These are phyloP conservation scores for Thelephora terrestris DNA, from an alignment of 1,284 basidiomycete genomes.

Conservation along the genomic window DNA sequence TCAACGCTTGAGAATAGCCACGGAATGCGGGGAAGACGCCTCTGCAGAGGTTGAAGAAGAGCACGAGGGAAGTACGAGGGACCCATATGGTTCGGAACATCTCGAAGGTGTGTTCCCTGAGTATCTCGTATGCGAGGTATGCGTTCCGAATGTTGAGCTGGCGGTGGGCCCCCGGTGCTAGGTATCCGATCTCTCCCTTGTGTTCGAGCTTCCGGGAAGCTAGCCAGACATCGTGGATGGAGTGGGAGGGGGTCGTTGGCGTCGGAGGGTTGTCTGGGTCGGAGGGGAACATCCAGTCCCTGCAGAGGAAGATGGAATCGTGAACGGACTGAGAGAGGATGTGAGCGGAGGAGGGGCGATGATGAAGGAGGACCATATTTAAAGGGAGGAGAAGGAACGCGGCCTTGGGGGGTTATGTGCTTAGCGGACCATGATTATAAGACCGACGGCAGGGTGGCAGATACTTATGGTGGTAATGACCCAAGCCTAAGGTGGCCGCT, in stretches of 20 bases:
- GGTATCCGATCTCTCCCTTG: slow-evolving; percentile 24
- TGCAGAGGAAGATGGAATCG: neutral
- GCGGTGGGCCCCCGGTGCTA: slow-evolving; percentile 60
- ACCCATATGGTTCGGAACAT: slow-evolving; percentile 51
- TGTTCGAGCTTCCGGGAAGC: slow-evolving; percentile 43
- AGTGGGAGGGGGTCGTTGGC: slow-evolving; percentile 15
- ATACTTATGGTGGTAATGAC: no score
- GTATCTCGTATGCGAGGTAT: slow-evolving; percentile 43
- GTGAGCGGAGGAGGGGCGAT: neutral
- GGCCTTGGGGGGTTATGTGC: neutral
- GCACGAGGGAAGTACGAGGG: slow-evolving; percentile 52
- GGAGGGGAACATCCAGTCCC: slow-evolving; percentile 8
- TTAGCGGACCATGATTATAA: slow-evolving; percentile 21
- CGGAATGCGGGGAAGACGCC: slow-evolving; percentile 70
- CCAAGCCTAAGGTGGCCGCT: neutral
- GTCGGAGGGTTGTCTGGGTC: slow-evolving; percentile 8
- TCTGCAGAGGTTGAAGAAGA: slow-evolving; percentile 55
- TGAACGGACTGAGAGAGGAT: slow-evolving; percentile 2
- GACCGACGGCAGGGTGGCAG: slow-evolving; percentile 10
- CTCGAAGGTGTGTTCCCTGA: slow-evolving; percentile 42
- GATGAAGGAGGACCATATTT: neutral
- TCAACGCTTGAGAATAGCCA: slow-evolving; percentile 74
- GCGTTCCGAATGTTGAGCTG: slow-evolving; percentile 44
- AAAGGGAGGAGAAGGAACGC: slow-evolving; percentile 4
- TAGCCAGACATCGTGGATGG: slow-evolving; percentile 51